Evolutionary conservation across 202 grass and related monocot genomes (phyloP), one percentile per base, ranked within the genome.

Genomic region (Schoenoplectus triqueter): DNA sequence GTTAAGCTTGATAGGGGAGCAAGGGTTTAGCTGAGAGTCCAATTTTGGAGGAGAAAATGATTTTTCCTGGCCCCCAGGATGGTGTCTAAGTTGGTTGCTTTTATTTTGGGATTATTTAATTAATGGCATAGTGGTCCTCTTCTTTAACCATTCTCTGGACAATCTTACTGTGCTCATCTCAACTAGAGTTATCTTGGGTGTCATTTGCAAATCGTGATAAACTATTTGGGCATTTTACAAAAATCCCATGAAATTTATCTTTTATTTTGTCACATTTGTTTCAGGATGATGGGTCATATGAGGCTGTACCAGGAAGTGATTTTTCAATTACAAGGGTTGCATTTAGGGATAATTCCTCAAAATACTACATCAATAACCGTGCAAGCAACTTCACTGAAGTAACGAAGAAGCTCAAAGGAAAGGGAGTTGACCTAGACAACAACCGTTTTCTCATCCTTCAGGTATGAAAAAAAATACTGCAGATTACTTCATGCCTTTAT

Each of bases 391-490:
- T 98, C 80, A 94, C 95, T 76, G 95, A 94, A 90, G 95, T 98
- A 82, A 95, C 93, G 45, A 98, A 89, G 60, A 78, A 87, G 69
- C 79, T 98, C 84, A 98, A 98, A 80, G 90, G 84, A 70, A 98
- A 98, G 86, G 90, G 95, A 85, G 93, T 98, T 40, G 95, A 98
- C 47, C 91, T 98, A 87, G 93, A 98, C 86, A 98, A 95, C 66
- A 98, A 95, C n/a, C 93, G 95, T 13, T 98, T 98, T 94, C 85
- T 98, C 47, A 98, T 98, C 84, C 96, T 98, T 49, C 96, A 98
- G 91, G 95, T 95, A 83, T 82, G 80, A 64, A 89, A 61, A 78
- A 49, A 78, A 49, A 49, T 73, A 64, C 0, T 3, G 74, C 14
- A 17, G 48, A 74, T 52, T 52, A 20, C 10, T 21, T 17, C 11